Evolutionary conservation across 352 stramenopile species (phyloP).

Genomic region (Phytophthora agathidicida): DNA sequence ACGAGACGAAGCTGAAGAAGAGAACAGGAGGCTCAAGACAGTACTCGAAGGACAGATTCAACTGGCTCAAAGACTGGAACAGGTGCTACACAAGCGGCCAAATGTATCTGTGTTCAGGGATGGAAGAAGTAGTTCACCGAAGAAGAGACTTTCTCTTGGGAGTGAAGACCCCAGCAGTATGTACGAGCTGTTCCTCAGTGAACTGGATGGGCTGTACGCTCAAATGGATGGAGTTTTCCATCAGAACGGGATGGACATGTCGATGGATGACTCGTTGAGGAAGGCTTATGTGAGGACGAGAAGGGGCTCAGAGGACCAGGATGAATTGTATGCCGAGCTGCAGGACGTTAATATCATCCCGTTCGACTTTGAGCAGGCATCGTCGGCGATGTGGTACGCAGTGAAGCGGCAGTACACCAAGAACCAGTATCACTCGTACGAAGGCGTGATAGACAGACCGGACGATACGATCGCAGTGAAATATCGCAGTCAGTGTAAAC

Average conservation of each 20-base stretch:
- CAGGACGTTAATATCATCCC: conserved; percentile 51
- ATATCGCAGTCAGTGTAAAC: conserved; percentile 36
- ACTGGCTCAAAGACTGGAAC: conserved; percentile 52
- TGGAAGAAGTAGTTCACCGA: not conserved
- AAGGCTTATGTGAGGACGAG: conserved; percentile 46
- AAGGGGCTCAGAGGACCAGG: conserved; percentile 8
- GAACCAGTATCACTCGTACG: conserved; percentile 40
- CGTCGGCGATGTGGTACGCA: conserved; percentile 41
- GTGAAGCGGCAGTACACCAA: conserved; percentile 45
- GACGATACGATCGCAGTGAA: conserved; percentile 54
- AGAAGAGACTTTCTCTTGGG: conserved; percentile 30
- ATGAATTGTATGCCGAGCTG: conserved; percentile 47
- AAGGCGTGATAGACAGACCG: conserved; percentile 13
- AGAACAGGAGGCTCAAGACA: conserved; percentile 49
- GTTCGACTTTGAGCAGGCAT: conserved; percentile 39
- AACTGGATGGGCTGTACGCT: conserved; percentile 47
- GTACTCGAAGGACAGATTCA: conserved; percentile 56
- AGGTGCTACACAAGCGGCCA: conserved; percentile 55
- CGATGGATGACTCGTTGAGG: conserved; percentile 46
- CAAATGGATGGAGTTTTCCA: conserved; percentile 50
- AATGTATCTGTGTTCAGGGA: conserved; percentile 43
- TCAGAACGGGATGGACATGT: conserved; percentile 48
- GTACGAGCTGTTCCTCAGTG: conserved; percentile 44
- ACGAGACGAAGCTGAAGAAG: conserved; percentile 37
- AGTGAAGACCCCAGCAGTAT: conserved; percentile 28